These are phyloP conservation scores for Punica granatum DNA, from an alignment of 345 rosid genomes.

Conservation along the genomic window DNA sequence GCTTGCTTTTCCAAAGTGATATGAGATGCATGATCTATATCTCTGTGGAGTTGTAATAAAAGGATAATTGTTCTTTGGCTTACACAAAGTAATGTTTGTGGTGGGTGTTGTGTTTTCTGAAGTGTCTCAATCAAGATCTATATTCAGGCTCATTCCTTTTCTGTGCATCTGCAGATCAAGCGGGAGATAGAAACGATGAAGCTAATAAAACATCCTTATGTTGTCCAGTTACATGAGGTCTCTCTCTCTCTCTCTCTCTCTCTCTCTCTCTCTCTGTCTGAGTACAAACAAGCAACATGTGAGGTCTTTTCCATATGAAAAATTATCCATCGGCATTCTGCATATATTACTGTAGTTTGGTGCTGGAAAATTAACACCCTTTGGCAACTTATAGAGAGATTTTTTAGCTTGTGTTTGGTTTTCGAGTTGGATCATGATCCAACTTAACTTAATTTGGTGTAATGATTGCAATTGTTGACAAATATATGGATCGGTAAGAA, in stretches of 20 bases:
- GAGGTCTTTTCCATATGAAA: not conserved
- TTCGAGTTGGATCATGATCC: too few species aligned
- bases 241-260: constrained; percentile 22
- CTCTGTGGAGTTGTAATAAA: not conserved
- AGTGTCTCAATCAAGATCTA: not conserved
- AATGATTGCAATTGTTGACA: too few species aligned
- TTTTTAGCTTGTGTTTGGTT: too few species aligned
- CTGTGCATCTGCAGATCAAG: constrained; percentile 48
- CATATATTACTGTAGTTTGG: not conserved
- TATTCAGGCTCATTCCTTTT: constrained; percentile 6
- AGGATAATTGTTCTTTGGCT: not conserved
- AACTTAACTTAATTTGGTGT: too few species aligned
- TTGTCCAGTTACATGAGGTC: constrained; percentile 79
- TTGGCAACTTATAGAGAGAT: not conserved
- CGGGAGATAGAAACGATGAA: constrained; percentile 93
- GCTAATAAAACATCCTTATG: constrained; percentile 89
- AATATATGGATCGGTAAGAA: too few species aligned
- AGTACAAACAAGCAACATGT: not conserved
- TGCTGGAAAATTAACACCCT: not conserved
- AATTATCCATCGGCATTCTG: too few species aligned
- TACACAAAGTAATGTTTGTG: not conserved
- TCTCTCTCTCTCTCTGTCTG: constrained; percentile 12
- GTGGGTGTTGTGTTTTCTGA: not conserved
- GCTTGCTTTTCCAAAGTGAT: not conserved
- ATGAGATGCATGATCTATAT: not conserved